phyloP scores from a whole-genome alignment of 352 stramenopile genomes.

The Globisporangium paddicum region DNA sequence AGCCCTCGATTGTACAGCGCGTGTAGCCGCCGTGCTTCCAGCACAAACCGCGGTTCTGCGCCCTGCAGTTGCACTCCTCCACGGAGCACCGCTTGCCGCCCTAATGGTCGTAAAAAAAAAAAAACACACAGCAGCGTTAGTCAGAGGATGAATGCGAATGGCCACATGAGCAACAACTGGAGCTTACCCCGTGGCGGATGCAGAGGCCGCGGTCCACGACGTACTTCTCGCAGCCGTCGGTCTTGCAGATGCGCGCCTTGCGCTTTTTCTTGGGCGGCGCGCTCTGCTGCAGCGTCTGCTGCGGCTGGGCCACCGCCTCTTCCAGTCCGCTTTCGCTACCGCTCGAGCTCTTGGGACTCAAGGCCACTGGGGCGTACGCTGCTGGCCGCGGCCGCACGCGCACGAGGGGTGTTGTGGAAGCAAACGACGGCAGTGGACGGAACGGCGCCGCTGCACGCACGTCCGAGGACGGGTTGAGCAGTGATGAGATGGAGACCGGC shows the following conservation, averaged over 20 bases:
- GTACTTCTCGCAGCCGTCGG: constrained; percentile 39
- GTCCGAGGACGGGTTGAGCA: constrained; percentile 10
- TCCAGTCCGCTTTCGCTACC: constrained; percentile 2
- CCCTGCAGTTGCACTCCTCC: constrained; percentile 32
- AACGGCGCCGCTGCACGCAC: neutral
- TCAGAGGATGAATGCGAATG: no score
- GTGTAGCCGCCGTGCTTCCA: constrained; percentile 52
- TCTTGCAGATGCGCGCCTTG: constrained; percentile 34
- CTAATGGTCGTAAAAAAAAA: neutral
- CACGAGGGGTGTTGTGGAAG: neutral
- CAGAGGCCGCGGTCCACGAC: constrained; percentile 40
- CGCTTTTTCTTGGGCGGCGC: constrained; percentile 31
- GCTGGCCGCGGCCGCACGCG: neutral
- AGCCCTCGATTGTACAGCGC: constrained; percentile 44
- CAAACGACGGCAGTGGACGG: neutral
- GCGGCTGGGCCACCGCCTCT: neutral
- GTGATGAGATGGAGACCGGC: constrained; percentile 9
- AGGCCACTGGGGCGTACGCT: neutral
- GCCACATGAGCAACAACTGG: neutral
- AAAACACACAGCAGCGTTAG: neutral
- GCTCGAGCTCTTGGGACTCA: neutral
- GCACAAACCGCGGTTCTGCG: constrained; percentile 32
- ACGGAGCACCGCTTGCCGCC: constrained; percentile 39
- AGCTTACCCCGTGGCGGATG: constrained; percentile 34
- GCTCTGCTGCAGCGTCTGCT: neutral